Conservation (phyloP, 208 protist species). For the Trypanosoma scelopori region DNA sequence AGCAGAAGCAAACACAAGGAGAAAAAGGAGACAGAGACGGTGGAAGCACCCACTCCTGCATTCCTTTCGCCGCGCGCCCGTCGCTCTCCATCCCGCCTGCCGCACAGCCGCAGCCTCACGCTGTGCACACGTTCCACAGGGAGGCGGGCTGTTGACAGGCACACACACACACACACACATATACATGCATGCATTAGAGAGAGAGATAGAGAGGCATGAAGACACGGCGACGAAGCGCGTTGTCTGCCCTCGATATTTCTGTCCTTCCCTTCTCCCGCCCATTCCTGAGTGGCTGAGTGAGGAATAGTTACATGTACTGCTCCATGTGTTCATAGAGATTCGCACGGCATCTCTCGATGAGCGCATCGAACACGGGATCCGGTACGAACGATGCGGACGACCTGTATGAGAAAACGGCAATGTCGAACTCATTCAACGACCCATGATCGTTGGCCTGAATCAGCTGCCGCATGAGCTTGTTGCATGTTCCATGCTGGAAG, state of each 20-base stretch:
- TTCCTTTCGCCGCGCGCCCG: too few species aligned
- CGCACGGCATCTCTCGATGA: constrained; percentile 49
- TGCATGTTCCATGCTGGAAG: constrained; percentile 77
- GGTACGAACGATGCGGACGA: constrained; percentile 45
- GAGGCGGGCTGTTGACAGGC: too few species aligned
- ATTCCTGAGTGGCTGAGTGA: constrained; percentile 1
- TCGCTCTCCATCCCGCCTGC: too few species aligned
- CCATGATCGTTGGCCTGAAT: constrained; percentile 57
- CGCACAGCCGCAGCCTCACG: too few species aligned
- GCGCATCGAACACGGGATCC: constrained; percentile 48
- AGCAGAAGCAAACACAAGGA: constrained; percentile 3
- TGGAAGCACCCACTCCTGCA: background rate
- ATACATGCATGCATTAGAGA: too few species aligned
- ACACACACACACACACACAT: too few species aligned
- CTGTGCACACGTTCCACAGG: too few species aligned
- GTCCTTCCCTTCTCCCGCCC: background rate
- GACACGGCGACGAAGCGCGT: too few species aligned
- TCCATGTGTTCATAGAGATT: constrained; percentile 79
- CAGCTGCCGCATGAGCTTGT: constrained; percentile 48
- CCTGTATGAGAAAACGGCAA: constrained; percentile 63
- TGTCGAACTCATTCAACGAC: constrained; percentile 63
- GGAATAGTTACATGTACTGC: constrained; percentile 48
- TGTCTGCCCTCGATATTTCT: too few species aligned
- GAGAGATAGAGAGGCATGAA: too few species aligned
- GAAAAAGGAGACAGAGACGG: constrained; percentile 19